Percentiles rank a stretch among this genome's conserved stretches.
phyloP scores from a whole-genome alignment of 2,329 filamentous ascomycete species.

The Graphiopsis chlorocephala region DNA sequence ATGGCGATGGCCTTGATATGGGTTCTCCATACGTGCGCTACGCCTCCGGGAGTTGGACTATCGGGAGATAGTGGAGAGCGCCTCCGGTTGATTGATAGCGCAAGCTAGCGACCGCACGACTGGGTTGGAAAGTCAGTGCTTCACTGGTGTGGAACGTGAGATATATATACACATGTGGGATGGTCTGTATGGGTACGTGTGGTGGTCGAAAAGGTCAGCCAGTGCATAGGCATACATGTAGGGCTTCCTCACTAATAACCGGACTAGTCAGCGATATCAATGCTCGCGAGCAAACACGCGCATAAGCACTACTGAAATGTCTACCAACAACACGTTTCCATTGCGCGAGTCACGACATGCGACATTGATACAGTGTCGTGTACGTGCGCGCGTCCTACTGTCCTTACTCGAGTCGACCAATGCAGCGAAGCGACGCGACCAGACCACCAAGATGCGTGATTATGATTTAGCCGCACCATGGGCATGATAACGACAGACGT shows the following conservation, averaged over 20 bases:
- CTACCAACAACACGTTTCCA: background rate
- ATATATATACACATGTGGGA: background rate
- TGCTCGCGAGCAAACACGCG: background rate
- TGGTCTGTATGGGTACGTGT: background rate
- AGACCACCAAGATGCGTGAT: background rate
- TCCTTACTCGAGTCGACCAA: background rate
- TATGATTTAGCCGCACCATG: background rate
- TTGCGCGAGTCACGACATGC: background rate
- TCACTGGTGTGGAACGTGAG: background rate
- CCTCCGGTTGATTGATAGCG: background rate
- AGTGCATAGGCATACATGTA: constrained; percentile 1
- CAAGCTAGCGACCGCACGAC: constrained; percentile 3
- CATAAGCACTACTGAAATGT: background rate
- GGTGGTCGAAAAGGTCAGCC: background rate
- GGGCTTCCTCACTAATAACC: background rate
- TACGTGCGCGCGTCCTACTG: background rate
- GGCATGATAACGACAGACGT: background rate
- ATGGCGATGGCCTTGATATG: background rate
- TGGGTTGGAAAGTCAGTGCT: constrained; percentile 2
- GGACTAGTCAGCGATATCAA: background rate
- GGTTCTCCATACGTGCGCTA: constrained; percentile 3
- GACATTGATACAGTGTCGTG: background rate
- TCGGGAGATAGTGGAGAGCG: background rate
- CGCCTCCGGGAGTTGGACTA: background rate
- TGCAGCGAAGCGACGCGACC: background rate